Evolutionary conservation across 352 stramenopile species (phyloP).

Genomic region (Phytophthora crassamura): DNA sequence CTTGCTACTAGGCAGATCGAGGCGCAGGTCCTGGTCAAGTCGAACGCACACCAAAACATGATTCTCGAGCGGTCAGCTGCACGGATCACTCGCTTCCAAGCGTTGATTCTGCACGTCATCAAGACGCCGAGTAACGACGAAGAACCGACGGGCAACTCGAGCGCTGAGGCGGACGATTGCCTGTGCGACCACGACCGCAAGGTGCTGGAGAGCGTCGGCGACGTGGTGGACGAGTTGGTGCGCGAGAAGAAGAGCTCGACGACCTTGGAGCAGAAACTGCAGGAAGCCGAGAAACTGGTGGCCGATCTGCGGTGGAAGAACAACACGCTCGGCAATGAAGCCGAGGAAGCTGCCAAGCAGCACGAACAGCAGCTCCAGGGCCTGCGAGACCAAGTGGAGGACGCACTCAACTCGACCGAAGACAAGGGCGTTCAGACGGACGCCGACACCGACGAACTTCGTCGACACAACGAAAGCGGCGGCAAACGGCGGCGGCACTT

Average conservation of each 20-base stretch:
- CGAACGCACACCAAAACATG: constrained; percentile 62
- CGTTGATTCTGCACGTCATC: constrained; percentile 42
- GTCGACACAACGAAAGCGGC: constrained; percentile 18
- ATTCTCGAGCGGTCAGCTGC: constrained; percentile 64
- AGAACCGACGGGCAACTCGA: not conserved
- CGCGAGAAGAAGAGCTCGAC: constrained; percentile 36
- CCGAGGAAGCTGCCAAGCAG: constrained; percentile 37
- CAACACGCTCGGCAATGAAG: constrained; percentile 57
- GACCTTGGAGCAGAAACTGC: constrained; percentile 47
- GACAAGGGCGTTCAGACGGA: constrained; percentile 65
- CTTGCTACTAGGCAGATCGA: constrained; percentile 53
- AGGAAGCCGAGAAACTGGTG: constrained; percentile 55
- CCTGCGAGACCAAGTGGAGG: constrained; percentile 45
- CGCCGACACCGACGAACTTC: constrained; percentile 35
- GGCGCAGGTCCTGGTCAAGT: constrained; percentile 52
- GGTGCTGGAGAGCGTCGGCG: constrained; percentile 56
- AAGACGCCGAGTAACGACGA: constrained; percentile 24
- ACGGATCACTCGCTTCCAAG: constrained; percentile 69
- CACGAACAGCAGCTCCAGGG: constrained; percentile 47
- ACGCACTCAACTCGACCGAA: constrained; percentile 25
- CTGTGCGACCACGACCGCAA: constrained; percentile 74
- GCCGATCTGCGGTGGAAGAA: constrained; percentile 62
- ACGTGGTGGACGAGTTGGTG: constrained; percentile 64
- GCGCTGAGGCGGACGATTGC: constrained; percentile 44
- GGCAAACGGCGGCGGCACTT: constrained; percentile 38